Conservation (phyloP, 108 stramenopile species). For the Schizochytrium sp. region DNA sequence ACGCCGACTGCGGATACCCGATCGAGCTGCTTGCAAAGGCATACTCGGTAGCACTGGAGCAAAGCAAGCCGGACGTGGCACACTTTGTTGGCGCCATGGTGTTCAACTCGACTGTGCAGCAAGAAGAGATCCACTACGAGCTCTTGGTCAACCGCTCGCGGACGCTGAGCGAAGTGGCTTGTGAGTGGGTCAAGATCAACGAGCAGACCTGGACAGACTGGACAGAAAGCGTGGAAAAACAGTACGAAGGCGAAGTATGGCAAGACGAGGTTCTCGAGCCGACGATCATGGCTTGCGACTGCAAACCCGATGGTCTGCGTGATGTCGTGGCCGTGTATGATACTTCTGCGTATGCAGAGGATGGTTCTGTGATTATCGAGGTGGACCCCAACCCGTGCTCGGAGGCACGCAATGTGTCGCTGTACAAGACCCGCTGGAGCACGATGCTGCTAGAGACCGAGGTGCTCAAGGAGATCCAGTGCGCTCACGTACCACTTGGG, state of each 20-base stretch:
- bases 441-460: not conserved
- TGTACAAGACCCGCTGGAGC: not conserved
- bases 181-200: not conserved
- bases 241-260: not conserved
- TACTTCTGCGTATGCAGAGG: not conserved
- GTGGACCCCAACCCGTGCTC: not conserved
- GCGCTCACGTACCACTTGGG: not conserved
- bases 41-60: not conserved
- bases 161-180: not conserved
- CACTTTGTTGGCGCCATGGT: not conserved
- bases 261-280: not conserved
- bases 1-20: not conserved
- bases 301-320: not conserved
- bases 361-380: not conserved
- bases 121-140: not conserved
- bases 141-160: not conserved
- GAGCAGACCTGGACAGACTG: not conserved
- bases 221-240: not conserved
- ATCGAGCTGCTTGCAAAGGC: not conserved
- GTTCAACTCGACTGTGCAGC: not conserved
- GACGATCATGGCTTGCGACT: not conserved
- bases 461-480: not conserved
- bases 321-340: not conserved
- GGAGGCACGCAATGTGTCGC: not conserved
- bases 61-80: not conserved